Evolutionary conservation across 192 early-diverging fungal species (phyloP).

Genomic region (Umbelopsis ramanniana): DNA sequence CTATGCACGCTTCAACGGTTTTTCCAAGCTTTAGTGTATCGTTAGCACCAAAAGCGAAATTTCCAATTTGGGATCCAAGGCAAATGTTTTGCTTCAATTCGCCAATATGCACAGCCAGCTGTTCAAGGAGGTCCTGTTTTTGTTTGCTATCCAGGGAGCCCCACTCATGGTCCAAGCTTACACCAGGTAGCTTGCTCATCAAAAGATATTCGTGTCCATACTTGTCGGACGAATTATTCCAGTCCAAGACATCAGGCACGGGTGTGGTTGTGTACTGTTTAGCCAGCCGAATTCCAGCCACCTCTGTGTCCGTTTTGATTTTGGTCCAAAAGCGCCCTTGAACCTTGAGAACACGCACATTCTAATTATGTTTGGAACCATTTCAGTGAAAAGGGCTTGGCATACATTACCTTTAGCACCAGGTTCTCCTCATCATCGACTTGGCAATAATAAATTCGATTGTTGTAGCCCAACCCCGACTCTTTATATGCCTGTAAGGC

Average conservation of each 20-base stretch:
- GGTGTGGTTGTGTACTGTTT: neutral
- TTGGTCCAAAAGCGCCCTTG: conserved; percentile 17
- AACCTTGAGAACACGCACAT: neutral
- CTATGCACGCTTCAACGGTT: conserved; percentile 12
- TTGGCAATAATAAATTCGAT: conserved; percentile 20
- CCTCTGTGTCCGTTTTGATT: conserved; percentile 14
- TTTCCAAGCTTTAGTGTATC: neutral
- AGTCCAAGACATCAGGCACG: neutral
- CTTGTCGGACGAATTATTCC: neutral
- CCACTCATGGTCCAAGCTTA: conserved; percentile 10
- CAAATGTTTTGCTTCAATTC: neutral
- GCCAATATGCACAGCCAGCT: neutral
- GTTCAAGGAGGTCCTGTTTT: neutral
- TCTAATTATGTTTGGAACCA: neutral
- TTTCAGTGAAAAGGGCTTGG: too few species aligned
- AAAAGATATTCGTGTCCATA: conserved; percentile 20
- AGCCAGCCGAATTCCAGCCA: conserved; percentile 11
- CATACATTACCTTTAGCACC: conserved; percentile 5
- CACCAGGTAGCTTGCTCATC: neutral
- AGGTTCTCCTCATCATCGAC: neutral
- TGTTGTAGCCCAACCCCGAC: conserved; percentile 8
- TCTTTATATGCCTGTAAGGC: neutral
- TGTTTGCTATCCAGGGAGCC: neutral
- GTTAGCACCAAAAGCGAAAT: neutral
- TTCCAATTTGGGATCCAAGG: conserved; percentile 7